A percentile compares a stretch with the other conserved stretches of the same genome.
Conservation (phyloP, 257 asterid species). For the Agastache rugosa region DNA sequence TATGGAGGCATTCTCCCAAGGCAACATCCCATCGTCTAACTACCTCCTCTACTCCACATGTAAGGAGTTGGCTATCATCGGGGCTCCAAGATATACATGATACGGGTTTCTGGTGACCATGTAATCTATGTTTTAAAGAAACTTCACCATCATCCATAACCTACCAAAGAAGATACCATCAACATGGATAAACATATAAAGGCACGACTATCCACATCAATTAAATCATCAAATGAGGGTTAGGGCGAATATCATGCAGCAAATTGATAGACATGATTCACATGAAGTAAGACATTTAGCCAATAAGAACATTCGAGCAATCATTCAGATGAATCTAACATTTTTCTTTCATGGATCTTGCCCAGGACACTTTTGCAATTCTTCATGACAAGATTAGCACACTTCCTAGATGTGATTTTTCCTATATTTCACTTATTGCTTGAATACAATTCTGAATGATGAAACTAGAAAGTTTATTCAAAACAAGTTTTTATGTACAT, state of each 20-base stretch:
- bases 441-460: background rate
- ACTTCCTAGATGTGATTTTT: background rate
- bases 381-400: too few relatives aligned
- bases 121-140: slow-evolving; percentile 35
- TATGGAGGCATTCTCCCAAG: slow-evolving; percentile 75
- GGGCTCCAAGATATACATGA: slow-evolving; percentile 86
- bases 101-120: slow-evolving; percentile 73
- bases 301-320: background rate
- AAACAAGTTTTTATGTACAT: background rate
- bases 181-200: background rate
- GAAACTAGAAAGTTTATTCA: background rate
- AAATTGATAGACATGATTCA: background rate
- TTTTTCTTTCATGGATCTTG: too few relatives aligned
- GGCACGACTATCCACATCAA: background rate
- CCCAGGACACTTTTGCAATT: too few relatives aligned
- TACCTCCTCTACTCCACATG: slow-evolving; percentile 84
- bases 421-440: background rate
- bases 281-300: slow-evolving; percentile 8
- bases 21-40: slow-evolving; percentile 81
- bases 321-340: too few relatives aligned
- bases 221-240: background rate
- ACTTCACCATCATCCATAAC: slow-evolving; percentile 34
- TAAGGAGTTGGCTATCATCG: slow-evolving; percentile 73
- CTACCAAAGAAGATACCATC: slow-evolving; percentile 24
- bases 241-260: background rate